Evolutionary conservation across 2,329 filamentous ascomycete genomes (phyloP).

Genomic region (Drechslerella stenobrocha): DNA sequence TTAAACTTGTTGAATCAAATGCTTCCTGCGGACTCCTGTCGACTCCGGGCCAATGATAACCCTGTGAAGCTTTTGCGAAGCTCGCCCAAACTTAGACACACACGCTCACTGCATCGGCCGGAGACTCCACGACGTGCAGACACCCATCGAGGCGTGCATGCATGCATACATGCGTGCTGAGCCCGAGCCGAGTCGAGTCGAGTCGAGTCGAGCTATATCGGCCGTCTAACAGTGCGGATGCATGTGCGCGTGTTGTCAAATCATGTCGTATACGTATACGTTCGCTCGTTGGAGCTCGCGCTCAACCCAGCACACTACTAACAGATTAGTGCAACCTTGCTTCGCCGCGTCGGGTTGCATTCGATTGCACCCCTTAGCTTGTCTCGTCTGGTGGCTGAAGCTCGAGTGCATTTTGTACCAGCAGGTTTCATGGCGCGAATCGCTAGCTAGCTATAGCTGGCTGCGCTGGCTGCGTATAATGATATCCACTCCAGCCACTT

Average conservation of each 20-base stretch:
- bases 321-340: slow-evolving; percentile 48
- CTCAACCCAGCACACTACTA: no score
- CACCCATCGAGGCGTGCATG: no score
- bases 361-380: no score
- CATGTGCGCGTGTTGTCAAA: slow-evolving; percentile 47
- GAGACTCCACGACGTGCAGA: slow-evolving; percentile 1
- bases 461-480: no score
- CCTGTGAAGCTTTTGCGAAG: no score
- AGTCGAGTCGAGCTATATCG: background rate
- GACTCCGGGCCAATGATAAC: background rate
- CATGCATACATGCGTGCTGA: background rate
- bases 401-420: no score
- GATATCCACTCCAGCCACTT: no score
- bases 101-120: background rate
- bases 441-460: no score
- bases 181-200: background rate
- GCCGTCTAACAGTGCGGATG: slow-evolving; percentile 9
- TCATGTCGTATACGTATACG: slow-evolving; percentile 14
- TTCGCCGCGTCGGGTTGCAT: slow-evolving; percentile 48
- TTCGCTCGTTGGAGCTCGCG: slow-evolving; percentile 13
- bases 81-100: background rate
- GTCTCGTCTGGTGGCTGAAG: no score
- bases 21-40: background rate
- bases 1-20: no score
- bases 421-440: no score